Conservation (phyloP, 805 yeast genomes). For the Kregervanrija fluxuum region DNA sequence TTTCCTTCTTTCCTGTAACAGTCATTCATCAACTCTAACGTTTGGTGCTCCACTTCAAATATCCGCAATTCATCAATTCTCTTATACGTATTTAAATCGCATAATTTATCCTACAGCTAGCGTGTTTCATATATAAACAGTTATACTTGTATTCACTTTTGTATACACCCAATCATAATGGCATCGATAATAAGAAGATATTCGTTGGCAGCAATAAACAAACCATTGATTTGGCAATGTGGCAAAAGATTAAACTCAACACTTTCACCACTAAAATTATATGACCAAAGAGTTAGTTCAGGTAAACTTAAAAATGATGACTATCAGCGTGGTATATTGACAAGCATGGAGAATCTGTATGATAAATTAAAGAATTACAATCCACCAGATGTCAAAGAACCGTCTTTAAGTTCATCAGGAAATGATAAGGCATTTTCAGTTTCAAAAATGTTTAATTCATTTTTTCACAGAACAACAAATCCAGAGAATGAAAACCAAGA, state of each 20-base stretch:
- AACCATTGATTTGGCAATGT: too few species aligned
- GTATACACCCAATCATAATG: too few species aligned
- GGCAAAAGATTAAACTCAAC: constrained; percentile 1
- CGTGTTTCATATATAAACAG: too few species aligned
- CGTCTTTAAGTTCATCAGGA: constrained; percentile 31
- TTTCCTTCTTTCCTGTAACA: too few species aligned
- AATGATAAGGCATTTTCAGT: constrained; percentile 25
- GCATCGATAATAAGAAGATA: too few species aligned
- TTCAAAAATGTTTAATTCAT: constrained; percentile 24
- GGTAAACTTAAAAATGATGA: constrained; percentile 63
- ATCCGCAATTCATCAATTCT: too few species aligned
- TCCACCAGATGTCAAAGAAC: constrained; percentile 55
- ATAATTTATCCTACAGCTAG: too few species aligned
- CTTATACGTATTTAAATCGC: too few species aligned
- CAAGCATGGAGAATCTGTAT: constrained; percentile 55
- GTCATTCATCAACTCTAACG: too few species aligned
- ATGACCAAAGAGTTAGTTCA: constrained; percentile 21
- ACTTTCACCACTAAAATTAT: constrained; percentile 23
- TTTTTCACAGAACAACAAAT: constrained; percentile 18
- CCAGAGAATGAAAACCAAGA: neutral
- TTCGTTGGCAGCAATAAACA: too few species aligned
- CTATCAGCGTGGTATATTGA: constrained; percentile 70
- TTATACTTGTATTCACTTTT: too few species aligned
- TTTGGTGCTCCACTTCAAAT: too few species aligned
- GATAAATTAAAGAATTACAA: constrained; percentile 42